Conservation (phyloP, 192 early-diverging fungal genomes). For the Rhizophagus sp. region DNA sequence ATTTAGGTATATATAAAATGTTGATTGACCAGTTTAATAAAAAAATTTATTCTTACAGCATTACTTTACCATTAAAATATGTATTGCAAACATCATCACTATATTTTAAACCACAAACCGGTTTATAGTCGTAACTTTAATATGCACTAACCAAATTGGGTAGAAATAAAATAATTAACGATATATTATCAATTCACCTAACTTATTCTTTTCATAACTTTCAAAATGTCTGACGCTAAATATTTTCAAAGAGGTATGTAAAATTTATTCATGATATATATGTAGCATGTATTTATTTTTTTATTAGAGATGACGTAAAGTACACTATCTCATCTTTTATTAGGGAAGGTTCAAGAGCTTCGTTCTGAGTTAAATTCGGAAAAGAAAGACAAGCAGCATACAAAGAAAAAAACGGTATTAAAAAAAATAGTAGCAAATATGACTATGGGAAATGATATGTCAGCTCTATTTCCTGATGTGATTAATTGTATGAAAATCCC, state of each 20-base stretch:
- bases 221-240: conserved; percentile 56
- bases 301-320: neutral
- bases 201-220: neutral
- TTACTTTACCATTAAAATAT: too few relatives aligned
- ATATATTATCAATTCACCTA: too few relatives aligned
- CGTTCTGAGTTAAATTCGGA: conserved; percentile 83
- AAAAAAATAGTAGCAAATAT: conserved; percentile 99
- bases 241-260: conserved; percentile 58
- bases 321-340: conserved; percentile 1
- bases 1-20: too few relatives aligned
- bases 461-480: conserved; percentile 88
- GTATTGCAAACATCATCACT: too few relatives aligned
- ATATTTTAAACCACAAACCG: too few relatives aligned
- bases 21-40: too few relatives aligned
- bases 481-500: conserved; percentile 90
- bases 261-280: too few relatives aligned
- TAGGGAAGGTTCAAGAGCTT: conserved; percentile 91
- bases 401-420: conserved; percentile 81
- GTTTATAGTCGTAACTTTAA: too few relatives aligned
- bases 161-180: too few relatives aligned
- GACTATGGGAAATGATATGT: conserved; percentile 99
- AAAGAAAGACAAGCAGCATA: conserved; percentile 78
- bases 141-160: too few relatives aligned
- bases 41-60: too few relatives aligned
- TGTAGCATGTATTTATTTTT: neutral